Evolutionary conservation across 495 filamentous ascomycete genomes (phyloP), one percentile per base, ranked within the genome.

Genomic region (Hyaloscypha variabilis): DNA sequence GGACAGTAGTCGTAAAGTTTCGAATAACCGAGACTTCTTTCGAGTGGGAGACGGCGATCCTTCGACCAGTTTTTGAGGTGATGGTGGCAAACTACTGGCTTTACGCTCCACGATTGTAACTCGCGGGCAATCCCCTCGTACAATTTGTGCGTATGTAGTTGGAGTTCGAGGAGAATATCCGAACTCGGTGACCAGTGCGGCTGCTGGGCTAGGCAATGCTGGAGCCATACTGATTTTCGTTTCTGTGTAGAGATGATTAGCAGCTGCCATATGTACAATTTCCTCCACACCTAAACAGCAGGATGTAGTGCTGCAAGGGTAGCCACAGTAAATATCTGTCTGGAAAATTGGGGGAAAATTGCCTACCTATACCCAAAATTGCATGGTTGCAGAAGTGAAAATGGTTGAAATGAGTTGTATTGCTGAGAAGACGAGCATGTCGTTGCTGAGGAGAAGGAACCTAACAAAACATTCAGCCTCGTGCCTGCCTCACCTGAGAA

Each of bases 361-460:
- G n/a, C 52, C 6, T 25, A 55, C 39, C 55, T 50, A 60, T 58
- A 67, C 31, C 49, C 58, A 63, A 66, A 66, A 66, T 61, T 56
- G 50, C 36, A 61, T n/a, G 31, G 31, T 61, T 31, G 28, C 57
- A 61, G 58, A 58, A 55, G 36, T n/a, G 49, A 61, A 57, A 63
- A 54, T 24, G 21, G 24, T 51, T 55, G 19, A 23, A 24, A 24
- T 55, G 57, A 34, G 29, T 61, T 21, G 30, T 23, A 21, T 61
- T 61, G 49, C 6, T 46, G 17, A 17, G 26, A 54, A 19, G 26
- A n/a, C 51, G 26, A n/a, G n/a, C 8, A 46, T 46, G 8, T 46
- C 39, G 11, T 10, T 4, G 17, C 1, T n/a, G 39, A 46, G 39
- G 19, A 46, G 39, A 19, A 46, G 39, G 39, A 3, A 46, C 39